These are phyloP conservation scores for Globisporangium nodosum DNA, from an alignment of 352 stramenopile species.

Conservation along the genomic window DNA sequence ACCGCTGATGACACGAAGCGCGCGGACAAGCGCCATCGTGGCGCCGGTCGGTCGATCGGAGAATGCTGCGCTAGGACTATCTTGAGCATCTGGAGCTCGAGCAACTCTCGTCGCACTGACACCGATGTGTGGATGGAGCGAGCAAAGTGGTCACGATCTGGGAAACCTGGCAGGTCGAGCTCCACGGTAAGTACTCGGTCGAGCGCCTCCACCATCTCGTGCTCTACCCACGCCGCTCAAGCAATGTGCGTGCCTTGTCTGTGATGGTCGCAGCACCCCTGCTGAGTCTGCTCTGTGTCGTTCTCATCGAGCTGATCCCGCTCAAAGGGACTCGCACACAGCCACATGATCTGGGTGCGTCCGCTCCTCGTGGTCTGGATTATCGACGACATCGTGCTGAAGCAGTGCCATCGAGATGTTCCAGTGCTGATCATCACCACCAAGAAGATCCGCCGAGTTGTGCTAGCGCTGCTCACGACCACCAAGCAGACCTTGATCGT, in stretches of 20 bases:
- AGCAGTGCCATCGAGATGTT: not conserved
- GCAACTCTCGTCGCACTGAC: too few relatives aligned
- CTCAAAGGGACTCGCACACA: not conserved
- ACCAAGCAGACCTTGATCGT: too few relatives aligned
- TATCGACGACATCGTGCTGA: not conserved
- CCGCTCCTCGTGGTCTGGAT: not conserved
- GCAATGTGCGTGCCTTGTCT: not conserved
- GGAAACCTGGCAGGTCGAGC: conserved; percentile 4
- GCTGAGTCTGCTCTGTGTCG: not conserved
- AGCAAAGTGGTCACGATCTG: not conserved
- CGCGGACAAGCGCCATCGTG: too few relatives aligned
- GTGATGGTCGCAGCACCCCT: not conserved
- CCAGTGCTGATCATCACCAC: too few relatives aligned
- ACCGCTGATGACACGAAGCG: not conserved
- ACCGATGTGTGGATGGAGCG: too few relatives aligned
- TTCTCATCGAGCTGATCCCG: not conserved
- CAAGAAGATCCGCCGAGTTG: too few relatives aligned
- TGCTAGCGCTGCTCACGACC: too few relatives aligned
- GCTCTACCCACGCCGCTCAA: not conserved
- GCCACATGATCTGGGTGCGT: conserved; percentile 3
- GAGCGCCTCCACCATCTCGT: conserved; percentile 5
- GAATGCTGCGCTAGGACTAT: too few relatives aligned
- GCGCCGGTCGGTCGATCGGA: too few relatives aligned
- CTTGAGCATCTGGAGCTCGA: too few relatives aligned
- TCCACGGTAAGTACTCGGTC: not conserved